phyloP scores from a whole-genome alignment of 306 rosid species.

The Sicyos baderoa region DNA sequence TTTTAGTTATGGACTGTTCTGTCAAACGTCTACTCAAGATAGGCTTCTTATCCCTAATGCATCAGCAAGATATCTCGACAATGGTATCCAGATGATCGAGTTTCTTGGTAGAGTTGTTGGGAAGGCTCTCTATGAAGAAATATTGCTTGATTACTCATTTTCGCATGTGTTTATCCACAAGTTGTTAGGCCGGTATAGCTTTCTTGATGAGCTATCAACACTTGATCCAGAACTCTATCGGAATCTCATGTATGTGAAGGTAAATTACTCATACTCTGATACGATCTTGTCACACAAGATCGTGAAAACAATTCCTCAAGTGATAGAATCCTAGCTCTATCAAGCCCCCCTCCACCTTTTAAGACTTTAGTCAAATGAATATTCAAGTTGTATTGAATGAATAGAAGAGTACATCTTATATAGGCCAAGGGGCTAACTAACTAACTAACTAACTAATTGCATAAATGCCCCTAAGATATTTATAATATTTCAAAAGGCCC shows the following conservation, averaged over 20 bases:
- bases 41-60: slow-evolving; percentile 73
- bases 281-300: no score
- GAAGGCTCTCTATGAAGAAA: slow-evolving; percentile 96
- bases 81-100: slow-evolving; percentile 93
- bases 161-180: slow-evolving; percentile 88
- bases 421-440: no score
- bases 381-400: no score
- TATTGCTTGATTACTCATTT: slow-evolving; percentile 90
- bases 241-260: slow-evolving; percentile 95
- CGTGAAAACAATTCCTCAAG: no score
- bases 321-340: no score
- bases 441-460: no score
- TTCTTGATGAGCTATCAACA: slow-evolving; percentile 88
- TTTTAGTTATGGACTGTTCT: slow-evolving; percentile 71
- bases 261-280: slow-evolving; percentile 30
- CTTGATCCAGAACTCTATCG: slow-evolving; percentile 89
- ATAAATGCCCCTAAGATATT: no score
- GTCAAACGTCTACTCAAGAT: slow-evolving; percentile 82
- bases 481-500: no score
- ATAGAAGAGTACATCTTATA: no score
- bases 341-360: no score
- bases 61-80: slow-evolving; percentile 79
- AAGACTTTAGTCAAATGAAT: no score
- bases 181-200: slow-evolving; percentile 90
- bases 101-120: slow-evolving; percentile 97